phyloP scores from a whole-genome alignment of 371 early-diverging fungal species.

The Mortierella sp. region DNA sequence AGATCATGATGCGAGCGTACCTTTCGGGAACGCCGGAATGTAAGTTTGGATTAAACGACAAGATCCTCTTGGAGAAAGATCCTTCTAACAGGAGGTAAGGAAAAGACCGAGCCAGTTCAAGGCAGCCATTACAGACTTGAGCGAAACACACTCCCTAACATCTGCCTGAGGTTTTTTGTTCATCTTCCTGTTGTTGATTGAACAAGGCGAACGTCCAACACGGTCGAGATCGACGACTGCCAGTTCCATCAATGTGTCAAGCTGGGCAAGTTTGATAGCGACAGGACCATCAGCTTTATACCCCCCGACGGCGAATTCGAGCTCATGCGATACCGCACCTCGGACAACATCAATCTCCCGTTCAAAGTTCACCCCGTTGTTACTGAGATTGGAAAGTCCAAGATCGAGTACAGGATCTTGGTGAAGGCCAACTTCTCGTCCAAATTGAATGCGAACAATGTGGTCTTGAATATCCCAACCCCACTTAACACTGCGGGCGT shows the following conservation, averaged over 20 bases:
- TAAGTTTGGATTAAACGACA: slow-evolving; percentile 87
- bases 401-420: slow-evolving; percentile 83
- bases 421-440: slow-evolving; percentile 82
- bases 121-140: slow-evolving; percentile 15
- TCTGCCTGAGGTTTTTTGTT: too few species aligned
- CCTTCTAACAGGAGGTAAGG: slow-evolving; percentile 46
- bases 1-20: slow-evolving; percentile 81
- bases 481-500: slow-evolving; percentile 84
- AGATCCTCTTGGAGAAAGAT: slow-evolving; percentile 81
- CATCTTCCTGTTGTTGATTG: too few species aligned
- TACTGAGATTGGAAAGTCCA: slow-evolving; percentile 78
- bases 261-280: slow-evolving; percentile 82
- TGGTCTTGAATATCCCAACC: slow-evolving; percentile 84
- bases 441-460: slow-evolving; percentile 83
- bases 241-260: slow-evolving; percentile 95
- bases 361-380: slow-evolving; percentile 89
- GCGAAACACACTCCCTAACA: slow-evolving; percentile 66
- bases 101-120: neutral
- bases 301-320: slow-evolving; percentile 96
- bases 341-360: slow-evolving; percentile 87
- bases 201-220: slow-evolving; percentile 60
- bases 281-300: slow-evolving; percentile 87
- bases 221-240: slow-evolving; percentile 89
- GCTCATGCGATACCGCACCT: slow-evolving; percentile 90
- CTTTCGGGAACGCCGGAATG: slow-evolving; percentile 83